Base-by-base conservation (phyloP, 768 basidiomycete genomes). In the Rhodotorula diobovata region DNA sequence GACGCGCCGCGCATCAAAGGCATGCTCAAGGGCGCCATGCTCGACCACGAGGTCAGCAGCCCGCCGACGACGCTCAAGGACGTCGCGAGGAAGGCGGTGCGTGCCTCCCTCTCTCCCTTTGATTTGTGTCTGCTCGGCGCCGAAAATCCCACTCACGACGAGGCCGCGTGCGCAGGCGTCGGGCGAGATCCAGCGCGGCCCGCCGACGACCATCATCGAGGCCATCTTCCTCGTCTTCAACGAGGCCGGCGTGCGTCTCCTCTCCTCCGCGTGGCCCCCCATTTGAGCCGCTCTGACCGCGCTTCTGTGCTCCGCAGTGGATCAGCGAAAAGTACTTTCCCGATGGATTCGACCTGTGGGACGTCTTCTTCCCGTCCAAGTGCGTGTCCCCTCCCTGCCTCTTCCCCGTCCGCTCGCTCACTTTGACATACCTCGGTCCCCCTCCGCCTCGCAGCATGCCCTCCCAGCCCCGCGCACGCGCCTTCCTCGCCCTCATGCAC, bases 401-500 rank as follows among this genome's bases (percentile, higher is more conserved):
- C 41, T 43, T 55, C 57, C 2, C 9, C 61, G 5, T 41, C n/a
- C 30, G 18, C 7, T 5, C 28, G n/a, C 39, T 39, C 12, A 14
- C 23, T 25, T n/a, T n/a, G n/a, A 32, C 3, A 2, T 16, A 32
- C 50, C 35, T 39, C 51, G 0, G 43, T 11, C 28, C 4, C 5
- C n/a, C 21, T 23, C 14, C 23, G 30, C 32, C 14, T 16, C 41
- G 8, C 61, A 74, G 73, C 43, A 74, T 91, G 46, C 85, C 88
- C 20, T 90, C 91, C 5, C 80, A 80, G 8, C 87, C 89, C 72
- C 88, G 93, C 41, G 90, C 89, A 11, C 83, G 82, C 66, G 89
- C 87, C 7, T 91, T 95, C 79, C 84, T 95, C 39, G 92, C 90
- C 89, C 84, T 92, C 67, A 81, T 91, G 60, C 92, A 86, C 80